Evolutionary conservation across 345 rosid genomes (phyloP).

Genomic region (Pistacia integerrima): DNA sequence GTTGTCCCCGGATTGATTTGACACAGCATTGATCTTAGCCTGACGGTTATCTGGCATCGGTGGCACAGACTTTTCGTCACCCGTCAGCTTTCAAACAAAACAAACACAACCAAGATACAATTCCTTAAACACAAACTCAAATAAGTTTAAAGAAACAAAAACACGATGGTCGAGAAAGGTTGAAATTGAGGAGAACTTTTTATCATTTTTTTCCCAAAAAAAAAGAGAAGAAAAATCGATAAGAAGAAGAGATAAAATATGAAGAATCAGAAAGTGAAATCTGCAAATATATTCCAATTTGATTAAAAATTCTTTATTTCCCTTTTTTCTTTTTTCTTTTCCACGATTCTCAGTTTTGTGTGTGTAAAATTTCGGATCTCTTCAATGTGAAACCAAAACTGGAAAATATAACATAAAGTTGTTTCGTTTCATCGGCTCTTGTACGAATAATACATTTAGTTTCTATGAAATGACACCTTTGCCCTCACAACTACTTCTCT

Average conservation of each 20-base stretch:
- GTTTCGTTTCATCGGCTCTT: background rate
- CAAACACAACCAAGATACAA: slow-evolving; percentile 18
- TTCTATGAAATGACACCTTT: slow-evolving; percentile 26
- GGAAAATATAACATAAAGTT: background rate
- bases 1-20: slow-evolving; percentile 59
- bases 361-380: slow-evolving; percentile 50
- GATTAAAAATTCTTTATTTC: slow-evolving; percentile 34
- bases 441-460: slow-evolving; percentile 6
- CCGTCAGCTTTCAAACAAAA: slow-evolving; percentile 24
- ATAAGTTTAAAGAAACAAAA: slow-evolving; percentile 24
- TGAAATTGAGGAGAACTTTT: background rate
- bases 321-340: slow-evolving; percentile 16
- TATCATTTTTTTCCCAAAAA: background rate
- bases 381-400: slow-evolving; percentile 34
- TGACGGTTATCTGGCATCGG: slow-evolving; percentile 72
- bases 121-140: slow-evolving; percentile 11
- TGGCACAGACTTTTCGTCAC: slow-evolving; percentile 23
- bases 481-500: slow-evolving; percentile 24
- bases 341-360: slow-evolving; percentile 34
- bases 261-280: slow-evolving; percentile 40
- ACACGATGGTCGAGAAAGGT: slow-evolving; percentile 33
- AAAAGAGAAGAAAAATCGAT: slow-evolving; percentile 13
- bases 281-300: slow-evolving; percentile 49
- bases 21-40: slow-evolving; percentile 58
- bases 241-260: slow-evolving; percentile 18